Conservation (phyloP, 306 rosid genomes). For the Prosopis cineraria region DNA sequence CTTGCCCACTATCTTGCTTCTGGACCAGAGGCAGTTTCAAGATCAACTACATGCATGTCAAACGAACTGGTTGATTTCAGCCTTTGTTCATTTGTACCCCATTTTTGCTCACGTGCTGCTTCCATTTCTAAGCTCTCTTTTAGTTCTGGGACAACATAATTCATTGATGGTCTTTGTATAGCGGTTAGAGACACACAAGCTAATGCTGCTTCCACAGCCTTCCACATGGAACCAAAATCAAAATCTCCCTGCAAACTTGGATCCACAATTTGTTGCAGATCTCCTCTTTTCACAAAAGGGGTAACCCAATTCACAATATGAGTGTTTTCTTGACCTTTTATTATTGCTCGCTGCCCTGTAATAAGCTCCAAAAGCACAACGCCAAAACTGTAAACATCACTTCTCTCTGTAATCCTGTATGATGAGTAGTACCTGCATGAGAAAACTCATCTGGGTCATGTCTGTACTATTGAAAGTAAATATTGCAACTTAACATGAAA, state of each 20-base stretch:
- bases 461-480: not conserved
- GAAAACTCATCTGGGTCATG: not conserved
- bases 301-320: constrained; percentile 37
- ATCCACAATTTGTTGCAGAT: constrained; percentile 30
- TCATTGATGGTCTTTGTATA: constrained; percentile 39
- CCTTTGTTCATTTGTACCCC: not conserved
- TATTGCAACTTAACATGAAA: not conserved
- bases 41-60: constrained; percentile 8
- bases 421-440: constrained; percentile 32
- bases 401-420: constrained; percentile 37
- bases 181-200: constrained; percentile 32
- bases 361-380: constrained; percentile 44
- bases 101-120: constrained; percentile 4
- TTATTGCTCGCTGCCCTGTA: constrained; percentile 36
- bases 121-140: constrained; percentile 36
- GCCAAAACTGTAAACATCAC: constrained; percentile 41
- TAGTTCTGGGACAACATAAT: constrained; percentile 26
- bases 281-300: constrained; percentile 30
- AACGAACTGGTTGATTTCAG: not conserved
- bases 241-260: constrained; percentile 27
- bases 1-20: constrained; percentile 32
- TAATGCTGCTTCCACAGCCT: constrained; percentile 38
- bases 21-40: constrained; percentile 30
- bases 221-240: constrained; percentile 42
- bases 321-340: constrained; percentile 30